These are phyloP conservation scores for Pugionium cornutum DNA, from an alignment of 345 rosid species.

Conservation along the genomic window DNA sequence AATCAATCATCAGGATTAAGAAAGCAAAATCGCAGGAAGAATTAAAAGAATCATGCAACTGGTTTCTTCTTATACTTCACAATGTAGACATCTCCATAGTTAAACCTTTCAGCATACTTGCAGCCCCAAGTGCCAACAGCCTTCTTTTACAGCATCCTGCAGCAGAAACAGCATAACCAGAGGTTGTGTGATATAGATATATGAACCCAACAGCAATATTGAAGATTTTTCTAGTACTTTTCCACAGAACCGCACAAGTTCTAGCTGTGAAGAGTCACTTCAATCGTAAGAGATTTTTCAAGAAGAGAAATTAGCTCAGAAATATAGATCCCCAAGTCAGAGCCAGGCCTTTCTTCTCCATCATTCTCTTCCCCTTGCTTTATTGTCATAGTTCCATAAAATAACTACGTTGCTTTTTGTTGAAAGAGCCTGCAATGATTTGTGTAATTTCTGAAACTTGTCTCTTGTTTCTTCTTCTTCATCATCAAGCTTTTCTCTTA, in stretches of 20 bases:
- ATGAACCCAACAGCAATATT: neutral
- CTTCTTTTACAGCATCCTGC: neutral
- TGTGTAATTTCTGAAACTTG: slow-evolving; percentile 44
- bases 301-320: slow-evolving; percentile 54
- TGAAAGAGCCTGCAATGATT: slow-evolving; percentile 47
- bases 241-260: neutral
- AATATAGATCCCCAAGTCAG: slow-evolving; percentile 39
- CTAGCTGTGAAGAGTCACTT: slow-evolving; percentile 15
- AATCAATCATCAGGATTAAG: neutral
- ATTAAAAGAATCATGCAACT: neutral
- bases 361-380: slow-evolving; percentile 36
- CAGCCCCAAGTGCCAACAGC: slow-evolving; percentile 8
- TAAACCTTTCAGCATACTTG: neutral
- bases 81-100: neutral
- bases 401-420: slow-evolving; percentile 52
- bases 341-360: slow-evolving; percentile 24
- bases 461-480: slow-evolving; percentile 46
- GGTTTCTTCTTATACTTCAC: neutral
- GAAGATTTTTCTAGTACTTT: neutral
- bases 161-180: neutral
- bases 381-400: slow-evolving; percentile 36
- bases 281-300: slow-evolving; percentile 43
- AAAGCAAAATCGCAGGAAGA: neutral
- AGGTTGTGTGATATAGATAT: slow-evolving; percentile 5
- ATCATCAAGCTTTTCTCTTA: slow-evolving; percentile 51